These are phyloP conservation scores for Isoetes taiwanensis DNA, from an alignment of 75 land plant genomes.

Conservation along the genomic window DNA sequence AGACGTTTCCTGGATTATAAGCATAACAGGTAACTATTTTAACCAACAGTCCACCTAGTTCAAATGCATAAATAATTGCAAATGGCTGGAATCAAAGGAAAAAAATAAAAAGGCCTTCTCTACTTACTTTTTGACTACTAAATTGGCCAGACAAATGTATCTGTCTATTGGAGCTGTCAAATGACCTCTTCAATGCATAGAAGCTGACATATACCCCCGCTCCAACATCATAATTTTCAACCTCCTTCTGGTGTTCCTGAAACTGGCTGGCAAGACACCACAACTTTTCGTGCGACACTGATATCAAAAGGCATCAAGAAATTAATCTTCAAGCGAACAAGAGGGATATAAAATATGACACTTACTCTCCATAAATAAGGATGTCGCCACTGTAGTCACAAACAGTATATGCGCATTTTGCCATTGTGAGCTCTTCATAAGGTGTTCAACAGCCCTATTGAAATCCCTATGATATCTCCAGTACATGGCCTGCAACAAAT, in stretches of 20 bases:
- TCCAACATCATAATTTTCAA: conserved; percentile 86
- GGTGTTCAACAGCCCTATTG: conserved; percentile 62
- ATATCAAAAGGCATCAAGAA: background rate
- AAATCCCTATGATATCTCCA: conserved; percentile 48
- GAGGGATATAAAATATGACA: background rate
- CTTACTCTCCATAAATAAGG: conserved; percentile 63
- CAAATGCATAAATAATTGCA: background rate
- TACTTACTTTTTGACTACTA: background rate
- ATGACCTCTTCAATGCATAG: conserved; percentile 34
- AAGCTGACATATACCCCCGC: conserved; percentile 81
- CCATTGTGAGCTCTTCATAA: conserved; percentile 63
- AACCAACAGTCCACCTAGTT: background rate
- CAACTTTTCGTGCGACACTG: conserved; percentile 63
- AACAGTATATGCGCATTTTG: conserved; percentile 78
- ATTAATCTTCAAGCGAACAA: background rate
- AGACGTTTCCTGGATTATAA: background rate
- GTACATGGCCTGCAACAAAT: conserved; percentile 61
- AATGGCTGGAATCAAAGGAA: background rate
- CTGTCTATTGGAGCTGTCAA: background rate
- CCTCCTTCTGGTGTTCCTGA: conserved; percentile 74
- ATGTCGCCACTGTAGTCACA: conserved; percentile 55
- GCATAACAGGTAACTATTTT: background rate
- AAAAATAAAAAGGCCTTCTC: background rate
- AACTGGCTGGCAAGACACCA: conserved; percentile 53
- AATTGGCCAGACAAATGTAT: background rate